These are phyloP conservation scores for Penicillium sp. DNA, from an alignment of 2,329 filamentous ascomycete genomes.

Conservation along the genomic window DNA sequence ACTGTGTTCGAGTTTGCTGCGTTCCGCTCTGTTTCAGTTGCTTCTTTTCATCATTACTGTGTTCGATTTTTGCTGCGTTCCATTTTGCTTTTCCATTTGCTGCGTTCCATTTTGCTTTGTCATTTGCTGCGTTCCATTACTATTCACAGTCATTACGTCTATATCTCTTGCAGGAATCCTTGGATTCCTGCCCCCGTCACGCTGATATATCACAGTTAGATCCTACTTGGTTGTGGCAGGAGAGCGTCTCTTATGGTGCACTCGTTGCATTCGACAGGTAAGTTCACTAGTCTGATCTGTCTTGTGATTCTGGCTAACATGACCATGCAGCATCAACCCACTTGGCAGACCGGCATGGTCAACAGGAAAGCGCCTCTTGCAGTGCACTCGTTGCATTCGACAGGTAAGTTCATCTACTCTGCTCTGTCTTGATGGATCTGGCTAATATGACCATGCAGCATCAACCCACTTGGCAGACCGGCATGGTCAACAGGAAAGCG, in stretches of 20 bases:
- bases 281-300: neutral
- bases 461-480: neutral
- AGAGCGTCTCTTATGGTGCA: neutral
- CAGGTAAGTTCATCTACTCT: neutral
- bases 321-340: neutral
- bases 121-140: too few relatives aligned
- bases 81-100: too few relatives aligned
- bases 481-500: neutral
- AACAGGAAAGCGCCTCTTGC: neutral
- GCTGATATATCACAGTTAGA: too few relatives aligned
- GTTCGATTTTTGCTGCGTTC: too few relatives aligned
- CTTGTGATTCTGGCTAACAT: neutral
- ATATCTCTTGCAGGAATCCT: too few relatives aligned
- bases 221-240: neutral
- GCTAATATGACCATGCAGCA: neutral
- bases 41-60: too few relatives aligned
- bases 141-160: too few relatives aligned
- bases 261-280: neutral
- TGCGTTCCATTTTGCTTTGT: too few relatives aligned
- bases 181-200: too few relatives aligned
- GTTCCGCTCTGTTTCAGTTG: too few relatives aligned
- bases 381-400: neutral
- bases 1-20: too few relatives aligned
- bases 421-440: neutral
- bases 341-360: neutral